Evolutionary conservation across 2,329 filamentous ascomycete genomes (phyloP), one percentile per base, ranked within the genome.

Genomic region (Ophiosphaerella narmari): DNA sequence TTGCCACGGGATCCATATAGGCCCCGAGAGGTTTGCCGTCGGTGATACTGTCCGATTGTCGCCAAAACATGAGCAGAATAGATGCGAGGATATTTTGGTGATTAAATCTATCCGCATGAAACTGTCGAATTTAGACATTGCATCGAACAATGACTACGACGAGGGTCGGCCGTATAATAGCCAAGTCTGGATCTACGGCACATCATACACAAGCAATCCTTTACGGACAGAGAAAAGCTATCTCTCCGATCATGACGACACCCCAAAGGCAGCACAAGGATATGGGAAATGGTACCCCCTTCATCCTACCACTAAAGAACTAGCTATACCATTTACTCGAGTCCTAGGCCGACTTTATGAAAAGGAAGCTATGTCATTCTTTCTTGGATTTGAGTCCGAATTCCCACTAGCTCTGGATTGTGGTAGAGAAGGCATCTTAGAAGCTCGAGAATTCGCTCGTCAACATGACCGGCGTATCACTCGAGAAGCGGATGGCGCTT

Each of bases 321-420:
- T 78, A 9, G 70, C 75, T 5, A 60, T 85, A 0, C 80, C 82
- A 0, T 80, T 80, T 42, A 73, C 77, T 7, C 75, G 80, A 43
- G 65, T 86, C 3, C 58, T 85, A 0, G 81, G 83, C 1, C 81
- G 83, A 0, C 76, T 81, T 47, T 79, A 78, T 50, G 82, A 85
- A 60, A 74, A 74, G 3, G 72, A 77, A 3, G 80, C 80, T 0
- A 75, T 82, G 57, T 57, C 71, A 0, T 61, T 77, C 1, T 78
- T 79, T 66, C 77, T 80, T 24, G 67, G 74, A 52, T n/a, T 52
- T 1, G 47, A 59, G 1, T 7, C 45, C 2, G 31, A 47, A 12
- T 18, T 55, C 4, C 35, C 37, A 7, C 46, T 60, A 0, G 41
- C 48, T 1, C 63, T 83, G 1, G 70, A 72, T 11, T 66, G 72